These are phyloP conservation scores for Conticribra guillardii DNA, from an alignment of 108 stramenopile genomes.

Conservation along the genomic window DNA sequence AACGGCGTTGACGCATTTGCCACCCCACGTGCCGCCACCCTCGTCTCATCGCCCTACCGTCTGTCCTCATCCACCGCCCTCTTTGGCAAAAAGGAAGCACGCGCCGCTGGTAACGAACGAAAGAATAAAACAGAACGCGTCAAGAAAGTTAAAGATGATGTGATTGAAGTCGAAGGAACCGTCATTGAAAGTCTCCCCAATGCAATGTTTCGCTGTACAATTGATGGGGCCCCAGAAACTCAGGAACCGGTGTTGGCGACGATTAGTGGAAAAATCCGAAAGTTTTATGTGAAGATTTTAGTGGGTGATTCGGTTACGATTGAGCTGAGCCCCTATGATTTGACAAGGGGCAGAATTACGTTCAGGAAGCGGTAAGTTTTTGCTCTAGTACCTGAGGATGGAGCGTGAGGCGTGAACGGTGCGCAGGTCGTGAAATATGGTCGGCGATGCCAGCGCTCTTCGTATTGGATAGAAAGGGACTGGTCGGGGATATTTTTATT, in stretches of 20 bases:
- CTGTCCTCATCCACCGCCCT: conserved; percentile 35
- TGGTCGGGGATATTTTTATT: too few relatives aligned
- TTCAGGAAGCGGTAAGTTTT: conserved; percentile 90
- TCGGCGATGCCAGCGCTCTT: too few relatives aligned
- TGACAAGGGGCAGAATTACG: conserved; percentile 93
- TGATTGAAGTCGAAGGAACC: conserved; percentile 87
- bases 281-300: conserved; percentile 92
- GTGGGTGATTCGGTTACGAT: conserved; percentile 92
- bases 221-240: conserved; percentile 83
- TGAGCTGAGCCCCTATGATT: conserved; percentile 93
- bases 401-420: too few relatives aligned
- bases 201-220: conserved; percentile 92
- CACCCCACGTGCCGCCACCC: conserved; percentile 2
- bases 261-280: conserved; percentile 93
- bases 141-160: conserved; percentile 88
- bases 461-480: too few relatives aligned
- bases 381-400: too few relatives aligned
- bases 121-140: conserved; percentile 72
- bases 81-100: conserved; percentile 84
- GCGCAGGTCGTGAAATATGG: too few relatives aligned
- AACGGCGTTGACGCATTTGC: conserved; percentile 31
- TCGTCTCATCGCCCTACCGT: conserved; percentile 4
- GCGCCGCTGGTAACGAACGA: conserved; percentile 73
- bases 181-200: conserved; percentile 90
- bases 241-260: conserved; percentile 87